Conservation (phyloP, 768 basidiomycete species). For the Suillus lakei region DNA sequence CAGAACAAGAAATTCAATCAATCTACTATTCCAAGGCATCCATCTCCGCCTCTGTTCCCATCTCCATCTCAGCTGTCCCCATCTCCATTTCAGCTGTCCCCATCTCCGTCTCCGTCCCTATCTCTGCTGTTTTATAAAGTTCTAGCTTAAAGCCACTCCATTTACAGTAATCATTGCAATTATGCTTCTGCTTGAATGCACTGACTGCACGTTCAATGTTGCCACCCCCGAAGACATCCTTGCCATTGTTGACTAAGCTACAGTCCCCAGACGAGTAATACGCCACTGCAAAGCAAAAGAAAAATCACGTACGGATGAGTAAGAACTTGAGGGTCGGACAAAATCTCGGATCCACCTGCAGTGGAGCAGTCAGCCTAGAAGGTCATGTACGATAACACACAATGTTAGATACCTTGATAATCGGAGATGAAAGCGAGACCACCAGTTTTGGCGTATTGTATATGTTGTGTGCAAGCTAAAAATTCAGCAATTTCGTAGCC, state of each 20-base stretch:
- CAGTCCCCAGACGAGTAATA: too few species aligned
- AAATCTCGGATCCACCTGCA: background rate
- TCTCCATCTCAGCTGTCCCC: too few species aligned
- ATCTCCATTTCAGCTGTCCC: too few species aligned
- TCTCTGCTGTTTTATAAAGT: too few species aligned
- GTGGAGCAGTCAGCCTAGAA: too few species aligned
- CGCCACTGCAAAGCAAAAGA: too few species aligned
- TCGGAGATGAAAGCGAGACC: slow-evolving; percentile 12
- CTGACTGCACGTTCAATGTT: slow-evolving; percentile 5
- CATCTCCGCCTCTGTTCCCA: too few species aligned
- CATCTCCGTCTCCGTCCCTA: too few species aligned
- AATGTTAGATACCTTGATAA: slow-evolving; percentile 17
- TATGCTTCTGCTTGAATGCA: slow-evolving; percentile 5
- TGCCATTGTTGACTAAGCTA: background rate
- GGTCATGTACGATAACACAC: too few species aligned
- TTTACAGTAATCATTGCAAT: slow-evolving; percentile 7
- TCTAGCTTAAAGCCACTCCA: background rate
- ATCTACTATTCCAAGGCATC: too few species aligned
- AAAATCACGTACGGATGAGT: background rate
- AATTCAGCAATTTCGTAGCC: slow-evolving; percentile 9
- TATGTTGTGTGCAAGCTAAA: too few species aligned
- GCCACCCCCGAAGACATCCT: background rate
- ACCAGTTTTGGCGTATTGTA: slow-evolving; percentile 11
- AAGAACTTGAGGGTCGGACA: background rate
- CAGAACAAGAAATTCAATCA: too few species aligned